A percentile compares a stretch with the other conserved stretches of the same genome.
These are phyloP conservation scores for Fusarium sp. DNA, from an alignment of 2,329 filamentous ascomycete species.

Conservation along the genomic window DNA sequence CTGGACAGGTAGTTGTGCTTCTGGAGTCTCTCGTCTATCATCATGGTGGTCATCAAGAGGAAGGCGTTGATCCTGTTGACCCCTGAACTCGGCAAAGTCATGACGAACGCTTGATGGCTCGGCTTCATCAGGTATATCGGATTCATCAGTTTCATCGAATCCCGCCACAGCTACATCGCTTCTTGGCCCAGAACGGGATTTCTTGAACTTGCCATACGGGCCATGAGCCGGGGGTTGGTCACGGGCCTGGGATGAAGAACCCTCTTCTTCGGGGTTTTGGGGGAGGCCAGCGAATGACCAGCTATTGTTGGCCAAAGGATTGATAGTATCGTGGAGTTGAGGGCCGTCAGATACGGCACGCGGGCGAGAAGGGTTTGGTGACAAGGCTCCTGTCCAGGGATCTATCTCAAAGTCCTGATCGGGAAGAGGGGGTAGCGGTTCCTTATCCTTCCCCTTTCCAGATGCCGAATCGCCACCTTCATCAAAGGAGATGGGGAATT, in stretches of 20 bases:
- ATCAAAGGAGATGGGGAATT: constrained; percentile 28
- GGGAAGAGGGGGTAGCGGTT: constrained; percentile 14
- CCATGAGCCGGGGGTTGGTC: not conserved
- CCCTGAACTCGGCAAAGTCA: not conserved
- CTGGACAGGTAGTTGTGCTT: constrained; percentile 12
- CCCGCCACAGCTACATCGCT: not conserved
- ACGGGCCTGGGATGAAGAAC: not conserved
- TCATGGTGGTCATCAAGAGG: constrained; percentile 12
- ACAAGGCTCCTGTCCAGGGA: constrained; percentile 16
- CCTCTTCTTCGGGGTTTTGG: constrained; percentile 28
- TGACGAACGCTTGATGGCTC: not conserved
- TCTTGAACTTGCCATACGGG: not conserved
- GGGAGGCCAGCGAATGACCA: constrained; percentile 67
- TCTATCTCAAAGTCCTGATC: constrained; percentile 9
- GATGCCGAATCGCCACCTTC: constrained; percentile 12
- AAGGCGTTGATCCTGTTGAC: not conserved
- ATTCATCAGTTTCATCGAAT: not conserved
- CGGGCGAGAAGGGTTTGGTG: constrained; percentile 52
- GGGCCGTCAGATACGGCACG: constrained; percentile 70
- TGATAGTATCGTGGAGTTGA: constrained; percentile 54
- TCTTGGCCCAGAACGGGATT: constrained; percentile 1
- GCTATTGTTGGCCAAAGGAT: constrained; percentile 69
- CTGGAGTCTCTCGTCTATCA: not conserved
- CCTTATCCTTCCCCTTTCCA: constrained; percentile 33
- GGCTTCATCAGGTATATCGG: not conserved